phyloP scores from a whole-genome alignment of 495 filamentous ascomycete genomes.

The Xanthoparmelia taractica region DNA sequence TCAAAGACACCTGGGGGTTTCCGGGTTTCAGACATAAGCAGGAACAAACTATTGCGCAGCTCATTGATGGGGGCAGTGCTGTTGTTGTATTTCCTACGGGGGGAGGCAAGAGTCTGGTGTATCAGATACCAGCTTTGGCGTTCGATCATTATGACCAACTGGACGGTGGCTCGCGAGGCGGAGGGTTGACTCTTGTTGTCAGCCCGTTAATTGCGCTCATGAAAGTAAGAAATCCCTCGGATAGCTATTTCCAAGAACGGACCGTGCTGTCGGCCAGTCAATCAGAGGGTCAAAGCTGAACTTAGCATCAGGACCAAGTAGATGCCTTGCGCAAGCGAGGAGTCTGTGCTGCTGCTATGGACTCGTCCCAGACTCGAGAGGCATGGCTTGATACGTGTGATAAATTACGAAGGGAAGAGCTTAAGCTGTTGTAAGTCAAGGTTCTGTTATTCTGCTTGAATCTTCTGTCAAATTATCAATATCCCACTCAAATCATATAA shows the following conservation, averaged over 20 bases:
- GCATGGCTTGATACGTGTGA: slow-evolving; percentile 39
- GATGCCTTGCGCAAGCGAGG: slow-evolving; percentile 42
- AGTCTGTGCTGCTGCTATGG: slow-evolving; percentile 44
- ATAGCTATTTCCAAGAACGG: background rate
- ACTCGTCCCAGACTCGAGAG: slow-evolving; percentile 45
- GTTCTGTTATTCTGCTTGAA: background rate
- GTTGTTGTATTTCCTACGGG: slow-evolving; percentile 53
- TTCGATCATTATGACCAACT: slow-evolving; percentile 42
- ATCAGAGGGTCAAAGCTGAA: background rate
- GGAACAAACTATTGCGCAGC: slow-evolving; percentile 41
- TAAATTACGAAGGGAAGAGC: slow-evolving; percentile 35
- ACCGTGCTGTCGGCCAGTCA: background rate
- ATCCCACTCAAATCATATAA: background rate
- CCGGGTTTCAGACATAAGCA: slow-evolving; percentile 46
- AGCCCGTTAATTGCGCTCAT: slow-evolving; percentile 51
- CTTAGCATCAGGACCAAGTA: slow-evolving; percentile 39
- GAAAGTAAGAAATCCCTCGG: slow-evolving; percentile 30
- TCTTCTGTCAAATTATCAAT: background rate
- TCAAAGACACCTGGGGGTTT: slow-evolving; percentile 42
- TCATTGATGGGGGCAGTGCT: slow-evolving; percentile 43
- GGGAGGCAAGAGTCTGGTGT: slow-evolving; percentile 51
- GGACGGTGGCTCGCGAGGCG: slow-evolving; percentile 21
- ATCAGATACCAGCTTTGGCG: slow-evolving; percentile 49
- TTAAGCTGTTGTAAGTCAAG: slow-evolving; percentile 42
- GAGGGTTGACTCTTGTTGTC: slow-evolving; percentile 47